These are phyloP conservation scores for Tieghemostelium lacteum DNA, from an alignment of 78 protist genomes.

Conservation along the genomic window DNA sequence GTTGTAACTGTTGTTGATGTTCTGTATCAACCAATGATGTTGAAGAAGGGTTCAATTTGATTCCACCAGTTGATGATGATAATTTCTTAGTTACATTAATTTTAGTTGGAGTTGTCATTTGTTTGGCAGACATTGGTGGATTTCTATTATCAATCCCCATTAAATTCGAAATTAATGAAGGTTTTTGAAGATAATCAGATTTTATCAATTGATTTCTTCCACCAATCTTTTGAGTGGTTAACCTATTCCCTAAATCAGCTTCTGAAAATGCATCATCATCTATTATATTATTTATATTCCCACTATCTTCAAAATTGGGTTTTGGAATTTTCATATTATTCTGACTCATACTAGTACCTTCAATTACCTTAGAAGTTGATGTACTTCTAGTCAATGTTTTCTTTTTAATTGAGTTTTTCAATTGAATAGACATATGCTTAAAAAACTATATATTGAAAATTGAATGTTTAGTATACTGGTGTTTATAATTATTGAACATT, in stretches of 20 bases:
- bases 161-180: not conserved
- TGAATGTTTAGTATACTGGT: not conserved
- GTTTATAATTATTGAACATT: not conserved
- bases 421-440: conserved; percentile 11
- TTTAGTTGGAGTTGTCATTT: no score
- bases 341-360: not conserved
- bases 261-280: no score
- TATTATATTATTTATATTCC: no score
- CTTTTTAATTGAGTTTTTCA: not conserved
- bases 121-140: no score
- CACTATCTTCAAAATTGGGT: no score
- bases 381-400: not conserved
- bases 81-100: no score
- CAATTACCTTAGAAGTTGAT: not conserved
- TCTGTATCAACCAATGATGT: not conserved
- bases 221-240: not conserved
- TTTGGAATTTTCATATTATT: not conserved
- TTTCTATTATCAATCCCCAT: no score
- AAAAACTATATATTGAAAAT: not conserved
- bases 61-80: not conserved
- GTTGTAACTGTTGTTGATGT: not conserved
- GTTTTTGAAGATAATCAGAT: not conserved
- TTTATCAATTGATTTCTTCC: no score
- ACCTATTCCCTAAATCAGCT: not conserved
- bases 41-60: not conserved